Conservation (phyloP, 2,329 filamentous ascomycete genomes). For the Exophiala viscosa region DNA sequence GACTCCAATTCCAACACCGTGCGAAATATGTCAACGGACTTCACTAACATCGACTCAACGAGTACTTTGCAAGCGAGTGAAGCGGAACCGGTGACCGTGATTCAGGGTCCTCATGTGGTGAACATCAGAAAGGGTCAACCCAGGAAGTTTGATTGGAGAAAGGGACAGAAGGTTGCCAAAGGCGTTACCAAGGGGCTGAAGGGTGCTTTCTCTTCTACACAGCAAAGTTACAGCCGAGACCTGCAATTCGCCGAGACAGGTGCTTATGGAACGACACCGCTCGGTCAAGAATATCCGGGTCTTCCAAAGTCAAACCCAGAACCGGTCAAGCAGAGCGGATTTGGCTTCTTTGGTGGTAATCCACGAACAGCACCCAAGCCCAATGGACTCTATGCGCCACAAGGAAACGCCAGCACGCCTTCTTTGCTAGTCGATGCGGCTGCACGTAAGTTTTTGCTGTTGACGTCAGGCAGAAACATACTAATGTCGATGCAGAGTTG, state of each 20-base stretch:
- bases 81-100: constrained; percentile 54
- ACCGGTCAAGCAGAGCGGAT: constrained; percentile 54
- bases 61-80: constrained; percentile 65
- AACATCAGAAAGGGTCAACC: constrained; percentile 91
- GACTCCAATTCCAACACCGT: constrained; percentile 39
- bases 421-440: constrained; percentile 37
- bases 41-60: constrained; percentile 56
- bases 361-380: constrained; percentile 39
- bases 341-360: constrained; percentile 63
- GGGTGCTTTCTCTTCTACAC: constrained; percentile 74
- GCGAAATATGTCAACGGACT: constrained; percentile 44
- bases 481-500: constrained; percentile 47
- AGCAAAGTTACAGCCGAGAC: constrained; percentile 41
- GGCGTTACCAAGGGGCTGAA: constrained; percentile 93
- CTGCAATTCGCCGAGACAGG: constrained; percentile 61
- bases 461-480: neutral
- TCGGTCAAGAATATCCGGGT: constrained; percentile 32
- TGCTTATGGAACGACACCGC: constrained; percentile 59
- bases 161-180: constrained; percentile 89
- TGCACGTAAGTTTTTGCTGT: constrained; percentile 35
- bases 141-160: constrained; percentile 99
- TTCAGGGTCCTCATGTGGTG: constrained; percentile 82
- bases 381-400: constrained; percentile 34
- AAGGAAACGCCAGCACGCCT: constrained; percentile 43
- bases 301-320: constrained; percentile 34